A percentile compares a stretch with the other conserved stretches of the same genome.
Evolutionary conservation across 371 early-diverging fungal species (phyloP).

Genomic region (Nosema muscidifuracis): DNA sequence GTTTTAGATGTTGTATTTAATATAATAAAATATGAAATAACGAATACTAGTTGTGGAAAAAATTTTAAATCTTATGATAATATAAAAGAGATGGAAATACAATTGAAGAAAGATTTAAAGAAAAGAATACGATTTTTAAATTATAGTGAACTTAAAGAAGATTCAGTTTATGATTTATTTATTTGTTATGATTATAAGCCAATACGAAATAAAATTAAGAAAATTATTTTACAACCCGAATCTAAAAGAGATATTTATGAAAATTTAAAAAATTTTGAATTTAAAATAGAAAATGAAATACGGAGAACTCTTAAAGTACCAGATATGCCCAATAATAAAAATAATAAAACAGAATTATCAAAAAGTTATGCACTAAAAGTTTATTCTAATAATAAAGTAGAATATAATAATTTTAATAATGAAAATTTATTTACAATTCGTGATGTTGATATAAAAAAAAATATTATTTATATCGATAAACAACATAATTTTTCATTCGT

Average conservation of each 20-base stretch:
- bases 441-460: not conserved
- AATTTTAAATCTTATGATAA: too few species aligned
- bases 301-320: not conserved
- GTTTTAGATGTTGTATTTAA: not conserved
- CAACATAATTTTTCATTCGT: not conserved
- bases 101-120: too few species aligned
- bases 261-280: not conserved
- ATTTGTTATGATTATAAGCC: not conserved
- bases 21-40: not conserved
- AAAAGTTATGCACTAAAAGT: not conserved
- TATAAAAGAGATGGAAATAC: too few species aligned
- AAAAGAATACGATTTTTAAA: too few species aligned
- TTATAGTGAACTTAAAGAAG: too few species aligned
- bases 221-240: not conserved
- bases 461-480: not conserved
- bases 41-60: too few species aligned
- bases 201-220: not conserved
- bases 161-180: not conserved
- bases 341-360: not conserved
- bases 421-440: not conserved
- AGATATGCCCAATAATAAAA: not conserved
- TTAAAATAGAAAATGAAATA: not conserved
- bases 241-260: not conserved
- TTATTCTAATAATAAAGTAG: too few species aligned
- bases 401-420: not conserved